Evolutionary conservation across 1,284 basidiomycete genomes (phyloP).

Genomic region (Cryptococcus sp.): DNA sequence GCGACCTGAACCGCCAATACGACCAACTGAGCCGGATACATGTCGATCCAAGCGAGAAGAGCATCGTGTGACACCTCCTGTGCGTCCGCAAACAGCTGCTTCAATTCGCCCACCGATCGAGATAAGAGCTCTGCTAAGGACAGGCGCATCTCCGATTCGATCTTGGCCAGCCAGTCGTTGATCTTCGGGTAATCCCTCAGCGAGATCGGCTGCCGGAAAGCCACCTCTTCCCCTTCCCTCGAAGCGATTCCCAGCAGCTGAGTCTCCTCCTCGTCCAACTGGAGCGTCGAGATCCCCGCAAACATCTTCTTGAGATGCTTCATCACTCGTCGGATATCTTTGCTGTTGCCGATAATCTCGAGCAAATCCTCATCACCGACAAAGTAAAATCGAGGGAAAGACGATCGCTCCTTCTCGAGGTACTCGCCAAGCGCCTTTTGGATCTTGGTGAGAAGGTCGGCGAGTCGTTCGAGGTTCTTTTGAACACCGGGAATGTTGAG

Average conservation of each 20-base stretch:
- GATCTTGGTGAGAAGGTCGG: slow-evolving; percentile 94
- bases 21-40: slow-evolving; percentile 91
- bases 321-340: slow-evolving; percentile 94
- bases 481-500: slow-evolving; percentile 94
- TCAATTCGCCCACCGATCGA: slow-evolving; percentile 50
- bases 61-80: slow-evolving; percentile 52
- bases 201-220: slow-evolving; percentile 73
- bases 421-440: slow-evolving; percentile 99
- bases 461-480: slow-evolving; percentile 93
- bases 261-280: slow-evolving; percentile 80
- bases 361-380: slow-evolving; percentile 98
- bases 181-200: slow-evolving; percentile 94
- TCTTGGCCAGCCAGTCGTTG: slow-evolving; percentile 93
- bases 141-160: slow-evolving; percentile 91
- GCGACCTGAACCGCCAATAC: slow-evolving; percentile 89
- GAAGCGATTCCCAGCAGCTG: slow-evolving; percentile 74
- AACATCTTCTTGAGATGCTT: slow-evolving; percentile 99
- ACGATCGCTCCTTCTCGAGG: slow-evolving; percentile 90
- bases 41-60: slow-evolving; percentile 85
- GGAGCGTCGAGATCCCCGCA: slow-evolving; percentile 87
- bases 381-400: slow-evolving; percentile 99
- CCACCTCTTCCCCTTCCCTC: slow-evolving; percentile 88
- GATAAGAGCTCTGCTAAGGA: slow-evolving; percentile 61
- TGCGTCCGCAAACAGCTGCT: slow-evolving; percentile 61
- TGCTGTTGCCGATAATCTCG: slow-evolving; percentile 99